Evolutionary conservation across 257 asterid species (phyloP).

Genomic region (Cruciata laevipes): DNA sequence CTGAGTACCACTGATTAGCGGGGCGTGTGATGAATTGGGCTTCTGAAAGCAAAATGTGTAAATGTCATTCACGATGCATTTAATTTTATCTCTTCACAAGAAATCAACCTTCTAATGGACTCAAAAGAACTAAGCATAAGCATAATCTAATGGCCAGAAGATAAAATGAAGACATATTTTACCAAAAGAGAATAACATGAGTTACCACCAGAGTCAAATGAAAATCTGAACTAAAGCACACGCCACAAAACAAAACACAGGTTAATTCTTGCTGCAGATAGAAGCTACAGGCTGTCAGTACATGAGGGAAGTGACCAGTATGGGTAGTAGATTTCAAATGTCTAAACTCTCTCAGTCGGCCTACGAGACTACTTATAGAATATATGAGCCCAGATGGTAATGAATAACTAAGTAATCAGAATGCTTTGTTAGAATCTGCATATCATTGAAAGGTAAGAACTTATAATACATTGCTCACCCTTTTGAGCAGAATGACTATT

Average conservation of each 20-base stretch:
- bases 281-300: neutral
- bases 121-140: neutral
- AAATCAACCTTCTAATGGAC: neutral
- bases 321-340: neutral
- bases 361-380: neutral
- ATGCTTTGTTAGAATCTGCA: neutral
- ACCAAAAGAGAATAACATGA: neutral
- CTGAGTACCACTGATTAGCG: conserved; percentile 49
- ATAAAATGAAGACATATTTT: neutral
- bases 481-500: neutral
- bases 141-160: neutral
- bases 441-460: neutral
- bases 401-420: neutral
- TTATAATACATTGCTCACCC: neutral
- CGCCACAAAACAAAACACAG: too few species aligned
- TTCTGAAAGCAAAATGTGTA: conserved; percentile 32
- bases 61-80: neutral
- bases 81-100: neutral
- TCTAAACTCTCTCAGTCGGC: neutral
- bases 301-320: neutral
- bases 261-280: neutral
- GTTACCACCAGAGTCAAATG: neutral
- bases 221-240: neutral
- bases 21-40: conserved; percentile 63
- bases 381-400: neutral